A percentile compares a stretch with the other conserved stretches of the same genome.
Conservation (phyloP, 2,329 filamentous ascomycete species). For the Parafenestella ontariensis region DNA sequence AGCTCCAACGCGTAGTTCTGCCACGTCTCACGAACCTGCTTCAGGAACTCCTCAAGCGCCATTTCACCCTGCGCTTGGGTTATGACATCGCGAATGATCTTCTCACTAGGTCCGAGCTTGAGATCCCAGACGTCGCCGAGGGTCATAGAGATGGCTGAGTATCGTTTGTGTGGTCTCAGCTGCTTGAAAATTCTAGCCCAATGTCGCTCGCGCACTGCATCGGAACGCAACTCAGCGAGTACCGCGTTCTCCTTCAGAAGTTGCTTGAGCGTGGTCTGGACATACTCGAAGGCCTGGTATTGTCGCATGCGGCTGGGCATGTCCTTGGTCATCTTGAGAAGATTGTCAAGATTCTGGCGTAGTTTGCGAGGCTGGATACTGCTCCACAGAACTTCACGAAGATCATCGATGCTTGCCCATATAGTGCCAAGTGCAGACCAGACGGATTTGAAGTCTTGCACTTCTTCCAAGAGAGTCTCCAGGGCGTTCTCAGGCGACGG, state of each 20-base stretch:
- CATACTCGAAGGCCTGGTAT: constrained; percentile 99
- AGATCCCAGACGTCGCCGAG: constrained; percentile 99
- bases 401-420: constrained; percentile 94
- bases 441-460: constrained; percentile 98
- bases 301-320: constrained; percentile 99
- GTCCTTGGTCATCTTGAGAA: constrained; percentile 98
- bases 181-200: constrained; percentile 99
- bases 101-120: constrained; percentile 85
- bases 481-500: constrained; percentile 81
- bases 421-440: constrained; percentile 96
- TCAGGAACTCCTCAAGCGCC: constrained; percentile 96
- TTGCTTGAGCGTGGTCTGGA: constrained; percentile 87
- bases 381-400: constrained; percentile 91
- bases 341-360: constrained; percentile 82
- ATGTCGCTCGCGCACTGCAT: constrained; percentile 93
- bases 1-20: constrained; percentile 93
- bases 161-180: constrained; percentile 88
- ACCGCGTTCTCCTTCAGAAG: constrained; percentile 90
- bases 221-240: constrained; percentile 89
- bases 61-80: constrained; percentile 96
- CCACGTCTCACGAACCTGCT: constrained; percentile 96
- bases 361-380: constrained; percentile 95
- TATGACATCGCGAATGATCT: constrained; percentile 90
- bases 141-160: constrained; percentile 92
- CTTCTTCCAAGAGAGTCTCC: constrained; percentile 86